A percentile compares a stretch with the other conserved stretches of the same genome.
phyloP scores from a whole-genome alignment of 345 rosid genomes.

The Crucihimalaya himalaica region DNA sequence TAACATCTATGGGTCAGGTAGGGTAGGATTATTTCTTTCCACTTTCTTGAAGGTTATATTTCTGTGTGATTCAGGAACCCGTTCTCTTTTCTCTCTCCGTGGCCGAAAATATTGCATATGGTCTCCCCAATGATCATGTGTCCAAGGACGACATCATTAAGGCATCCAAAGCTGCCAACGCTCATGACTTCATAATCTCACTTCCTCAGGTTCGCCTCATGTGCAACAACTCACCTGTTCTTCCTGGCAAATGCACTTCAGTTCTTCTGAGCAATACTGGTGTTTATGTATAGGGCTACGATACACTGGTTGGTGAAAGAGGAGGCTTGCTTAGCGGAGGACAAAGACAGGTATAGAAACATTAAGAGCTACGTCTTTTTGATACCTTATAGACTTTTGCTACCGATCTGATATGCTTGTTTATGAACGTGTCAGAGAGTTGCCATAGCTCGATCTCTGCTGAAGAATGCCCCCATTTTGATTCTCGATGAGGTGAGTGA shows the following conservation, averaged over 20 bases:
- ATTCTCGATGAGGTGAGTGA: slow-evolving; percentile 89
- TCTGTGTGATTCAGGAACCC: slow-evolving; percentile 65
- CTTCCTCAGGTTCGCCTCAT: slow-evolving; percentile 70
- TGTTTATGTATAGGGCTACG: slow-evolving; percentile 71
- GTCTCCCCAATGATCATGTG: slow-evolving; percentile 87
- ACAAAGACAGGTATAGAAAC: slow-evolving; percentile 75
- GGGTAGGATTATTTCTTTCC: background rate
- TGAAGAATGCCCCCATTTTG: slow-evolving; percentile 81
- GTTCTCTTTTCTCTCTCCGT: slow-evolving; percentile 89
- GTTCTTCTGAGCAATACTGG: slow-evolving; percentile 24
- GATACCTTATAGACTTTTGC: background rate
- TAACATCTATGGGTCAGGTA: slow-evolving; percentile 10
- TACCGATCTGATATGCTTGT: slow-evolving; percentile 10
- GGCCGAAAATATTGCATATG: slow-evolving; percentile 96
- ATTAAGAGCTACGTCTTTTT: background rate
- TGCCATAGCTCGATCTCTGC: slow-evolving; percentile 89
- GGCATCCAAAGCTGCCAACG: slow-evolving; percentile 97
- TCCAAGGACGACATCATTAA: slow-evolving; percentile 86
- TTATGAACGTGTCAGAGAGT: slow-evolving; percentile 58
- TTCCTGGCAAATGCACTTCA: slow-evolving; percentile 7
- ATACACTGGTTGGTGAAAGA: slow-evolving; percentile 87
- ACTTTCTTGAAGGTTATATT: slow-evolving; percentile 1
- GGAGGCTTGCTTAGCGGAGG: slow-evolving; percentile 96
- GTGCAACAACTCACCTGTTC: slow-evolving; percentile 25
- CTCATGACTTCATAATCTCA: slow-evolving; percentile 89